Evolutionary conservation across 306 rosid species (phyloP), one percentile per base, ranked within the genome.

Genomic region (Prunus campanulata): DNA sequence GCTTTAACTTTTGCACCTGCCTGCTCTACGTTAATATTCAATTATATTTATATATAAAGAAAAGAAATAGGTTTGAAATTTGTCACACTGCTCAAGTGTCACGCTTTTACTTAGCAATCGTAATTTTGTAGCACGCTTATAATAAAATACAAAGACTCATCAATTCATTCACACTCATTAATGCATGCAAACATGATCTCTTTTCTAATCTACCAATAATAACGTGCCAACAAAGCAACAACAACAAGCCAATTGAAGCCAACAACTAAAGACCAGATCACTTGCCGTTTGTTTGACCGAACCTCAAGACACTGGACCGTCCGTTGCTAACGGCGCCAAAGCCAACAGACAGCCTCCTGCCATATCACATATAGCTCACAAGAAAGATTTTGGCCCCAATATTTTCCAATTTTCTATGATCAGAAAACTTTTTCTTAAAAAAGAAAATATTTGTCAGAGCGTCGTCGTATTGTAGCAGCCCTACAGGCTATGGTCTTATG

Each of bases 241-340:
- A 70, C 27, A 25, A 25, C 19, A 22, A 15, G 48, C 66, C 55
- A 80, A 57, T 56, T 39, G 44, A 39, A 52, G 66, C 47, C 14
- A 60, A n/a, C n/a, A 8, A 50, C 52, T 49, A n/a, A 49, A 29
- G 0, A 12, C 12, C 20, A 1, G 62, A 68, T 29, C 11, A 25
- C 59, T 18, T 50, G 12, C 51, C 39, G 18, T 66, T 39, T 39
- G 44, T 39, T 39, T 7, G 44, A 39, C 44, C 9, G 2, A 39
- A 39, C 44, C 9, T 8, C 44, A 7, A 39, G 44, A 39, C 44
- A 39, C 44, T 39, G 66, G 78, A 77, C 89, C 86, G 79, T 78
- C 89, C 86, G 79, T 78, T 79, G 80, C 76, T 61, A 80, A 83
- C 87, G 78, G 70, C 75, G 79, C 86, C 24, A 57, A 20, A 29